Evolutionary conservation across 1,284 basidiomycete genomes (phyloP).

Genomic region (Boletellus deceptivus): DNA sequence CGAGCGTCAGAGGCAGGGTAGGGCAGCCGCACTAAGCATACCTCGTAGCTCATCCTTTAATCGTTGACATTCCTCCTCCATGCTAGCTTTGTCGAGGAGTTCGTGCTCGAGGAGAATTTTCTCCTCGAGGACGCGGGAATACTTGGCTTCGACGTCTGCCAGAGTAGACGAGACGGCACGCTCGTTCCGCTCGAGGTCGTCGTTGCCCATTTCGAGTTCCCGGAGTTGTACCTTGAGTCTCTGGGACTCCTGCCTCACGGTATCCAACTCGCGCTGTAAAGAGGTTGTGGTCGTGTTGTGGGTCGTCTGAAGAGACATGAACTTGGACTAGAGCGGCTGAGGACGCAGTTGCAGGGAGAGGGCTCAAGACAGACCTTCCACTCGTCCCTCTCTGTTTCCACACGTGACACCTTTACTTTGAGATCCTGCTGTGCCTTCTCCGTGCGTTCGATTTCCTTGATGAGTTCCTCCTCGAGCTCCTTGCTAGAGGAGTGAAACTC

Average conservation of each 20-base stretch:
- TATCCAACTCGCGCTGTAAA: slow-evolving; percentile 87
- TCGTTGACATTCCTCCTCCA: slow-evolving; percentile 92
- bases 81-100: slow-evolving; percentile 83
- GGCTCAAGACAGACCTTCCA: slow-evolving; percentile 72
- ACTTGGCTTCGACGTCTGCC: slow-evolving; percentile 88
- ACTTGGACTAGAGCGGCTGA: slow-evolving; percentile 65
- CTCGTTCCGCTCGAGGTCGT: slow-evolving; percentile 91
- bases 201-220: slow-evolving; percentile 94
- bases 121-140: slow-evolving; percentile 90
- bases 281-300: slow-evolving; percentile 87
- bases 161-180: slow-evolving; percentile 89
- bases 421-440: slow-evolving; percentile 86
- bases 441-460: slow-evolving; percentile 83
- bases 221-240: slow-evolving; percentile 77
- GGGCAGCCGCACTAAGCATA: slow-evolving; percentile 35
- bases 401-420: slow-evolving; percentile 67
- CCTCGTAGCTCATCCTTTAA: slow-evolving; percentile 93
- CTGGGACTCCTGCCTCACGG: slow-evolving; percentile 76
- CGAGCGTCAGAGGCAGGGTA: slow-evolving; percentile 18
- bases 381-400: slow-evolving; percentile 82
- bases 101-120: slow-evolving; percentile 98
- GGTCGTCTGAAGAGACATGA: slow-evolving; percentile 84
- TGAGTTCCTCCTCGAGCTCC: slow-evolving; percentile 91
- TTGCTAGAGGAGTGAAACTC: slow-evolving; percentile 91
- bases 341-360: neutral